Percentiles rank a stretch among this genome's conserved stretches.
Evolutionary conservation across 495 filamentous ascomycete species (phyloP).

Genomic region (Hypoxylon rickii): DNA sequence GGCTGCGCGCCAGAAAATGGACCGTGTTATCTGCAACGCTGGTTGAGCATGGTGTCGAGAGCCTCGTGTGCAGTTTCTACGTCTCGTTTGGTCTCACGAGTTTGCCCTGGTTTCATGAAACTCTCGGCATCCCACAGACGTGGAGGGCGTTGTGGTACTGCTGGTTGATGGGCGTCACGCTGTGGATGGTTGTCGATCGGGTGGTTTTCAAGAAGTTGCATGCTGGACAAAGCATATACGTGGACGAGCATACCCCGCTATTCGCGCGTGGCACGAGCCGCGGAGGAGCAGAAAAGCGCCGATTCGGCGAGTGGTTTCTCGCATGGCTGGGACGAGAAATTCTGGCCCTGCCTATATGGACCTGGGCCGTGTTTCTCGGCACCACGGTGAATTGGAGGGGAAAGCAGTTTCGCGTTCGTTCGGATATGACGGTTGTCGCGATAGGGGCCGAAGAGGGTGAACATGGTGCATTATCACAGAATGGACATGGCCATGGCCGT

Average conservation of each 20-base stretch:
- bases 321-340: conserved; percentile 87
- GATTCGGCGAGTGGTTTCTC: conserved; percentile 71
- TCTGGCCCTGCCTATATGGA: conserved; percentile 86
- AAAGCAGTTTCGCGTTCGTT: conserved; percentile 75
- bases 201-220: conserved; percentile 75
- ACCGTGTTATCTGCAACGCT: conserved; percentile 87
- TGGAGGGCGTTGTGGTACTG: conserved; percentile 69
- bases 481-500: conserved; percentile 2
- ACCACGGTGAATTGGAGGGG: conserved; percentile 87
- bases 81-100: conserved; percentile 79
- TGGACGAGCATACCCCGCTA: conserved; percentile 70
- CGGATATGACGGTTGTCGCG: conserved; percentile 77
- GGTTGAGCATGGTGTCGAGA: conserved; percentile 93
- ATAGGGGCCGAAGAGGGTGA: conserved; percentile 35
- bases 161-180: conserved; percentile 66
- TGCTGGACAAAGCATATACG: conserved; percentile 66
- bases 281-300: conserved; percentile 50
- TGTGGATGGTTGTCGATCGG: conserved; percentile 79
- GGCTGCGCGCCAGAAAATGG: conserved; percentile 93
- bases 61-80: conserved; percentile 79
- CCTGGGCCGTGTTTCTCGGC: conserved; percentile 80
- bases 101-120: conserved; percentile 62
- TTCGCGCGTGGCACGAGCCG: conserved; percentile 63
- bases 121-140: conserved; percentile 61
- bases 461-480: not conserved